Base-by-base conservation (phyloP, 2,329 filamentous ascomycete genomes). In the Cladophialophora yegresii region DNA sequence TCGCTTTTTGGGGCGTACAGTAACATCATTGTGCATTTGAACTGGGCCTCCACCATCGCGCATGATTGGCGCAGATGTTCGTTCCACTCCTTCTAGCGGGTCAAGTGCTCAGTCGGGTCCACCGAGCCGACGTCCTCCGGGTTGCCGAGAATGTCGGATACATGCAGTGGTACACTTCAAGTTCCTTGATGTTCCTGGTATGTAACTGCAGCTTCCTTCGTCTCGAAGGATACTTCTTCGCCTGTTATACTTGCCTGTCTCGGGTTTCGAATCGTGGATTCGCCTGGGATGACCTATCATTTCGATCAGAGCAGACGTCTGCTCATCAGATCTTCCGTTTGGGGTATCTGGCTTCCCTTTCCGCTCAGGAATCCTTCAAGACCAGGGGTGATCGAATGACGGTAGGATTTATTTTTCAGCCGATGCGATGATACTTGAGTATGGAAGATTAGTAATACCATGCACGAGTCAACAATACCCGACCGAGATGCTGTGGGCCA, bases 141-240 rank as follows among this genome's bases (percentile, higher is more conserved):
- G 57, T 47, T 30, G 55, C 55, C 55, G 43, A 58, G 43, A 50
- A 50, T 8, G n/a, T 59, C 57, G 57, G 57, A 53, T 59, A 53
- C 28, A 54, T 40, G 57, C 47, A 59, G 33, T 58, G 55, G 43
- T 28, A 49, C n/a, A 22, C 26, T 16, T n/a, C n/a, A n/a, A n/a
- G n/a, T n/a, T 56, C 40, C 54, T 43, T 23, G 33, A 49, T n/a
- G 23, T 30, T 33, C 43, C 33, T 36, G 33, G 16, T n/a, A n/a
- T n/a, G n/a, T 23, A 30, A 36, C 30, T 47, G 20, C 49, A 49
- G 57, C 47, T 20, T 51, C 56, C 56, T 51, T 58, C 32, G 6
- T 30, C 22, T 51, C 16, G 36, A 28, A 51, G 51, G 47, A 30
- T 40, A 59, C 47, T 59, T 26, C 47, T 40, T 59, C 57, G 4